Base-by-base conservation (phyloP, 352 stramenopile genomes). In the Sclerospora graminicola region DNA sequence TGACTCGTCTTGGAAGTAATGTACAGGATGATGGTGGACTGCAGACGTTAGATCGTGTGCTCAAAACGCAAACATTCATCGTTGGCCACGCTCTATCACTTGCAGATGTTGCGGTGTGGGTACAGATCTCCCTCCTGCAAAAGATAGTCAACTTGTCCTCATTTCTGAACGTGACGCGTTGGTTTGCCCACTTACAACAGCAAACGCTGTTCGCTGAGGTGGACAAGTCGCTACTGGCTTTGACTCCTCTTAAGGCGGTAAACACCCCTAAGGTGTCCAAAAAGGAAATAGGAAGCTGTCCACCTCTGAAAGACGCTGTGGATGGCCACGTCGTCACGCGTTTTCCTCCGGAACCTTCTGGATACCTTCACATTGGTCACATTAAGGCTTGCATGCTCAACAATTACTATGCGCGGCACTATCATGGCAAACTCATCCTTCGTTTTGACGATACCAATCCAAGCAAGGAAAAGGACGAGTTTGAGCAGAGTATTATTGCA, bases 371-470 rank as follows among this genome's bases (percentile, higher is more conserved):
- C 76, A 98, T 99, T 58, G 95, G 95, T 30, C 97, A 99, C 80
- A 93, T 97, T 41, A 99, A 99, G 78, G 96, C 97, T 20, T 95
- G 95, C 32, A 81, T 99, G 53, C 69, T 99, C n/a, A 99, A 99
- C 77, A 82, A 99, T 61, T 99, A 98, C 69, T 99, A 99, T 66
- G 96, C 96, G 8, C 77, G 93, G 36, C 89, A 96, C 53, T 98
- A 98, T 69, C 82, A 97, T 41, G 97, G 97, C 54, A 97, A 97
- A 62, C 68, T 99, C 21, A 94, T 99, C 42, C 71, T 99, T 20
- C 86, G 97, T 18, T 99, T 99, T 51, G 97, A 99, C 69, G 97
- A 99, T 78, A 99, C 97, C 21, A 99, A 99, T 71, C 97, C 97
- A 10, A 94, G 74, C 54, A 99, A 99, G 67, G 97, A 99, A 79